Evolutionary conservation across 805 yeast genomes (phyloP), one percentile per base, ranked within the genome.

Genomic region (Yamadazyma paraphyllophila): DNA sequence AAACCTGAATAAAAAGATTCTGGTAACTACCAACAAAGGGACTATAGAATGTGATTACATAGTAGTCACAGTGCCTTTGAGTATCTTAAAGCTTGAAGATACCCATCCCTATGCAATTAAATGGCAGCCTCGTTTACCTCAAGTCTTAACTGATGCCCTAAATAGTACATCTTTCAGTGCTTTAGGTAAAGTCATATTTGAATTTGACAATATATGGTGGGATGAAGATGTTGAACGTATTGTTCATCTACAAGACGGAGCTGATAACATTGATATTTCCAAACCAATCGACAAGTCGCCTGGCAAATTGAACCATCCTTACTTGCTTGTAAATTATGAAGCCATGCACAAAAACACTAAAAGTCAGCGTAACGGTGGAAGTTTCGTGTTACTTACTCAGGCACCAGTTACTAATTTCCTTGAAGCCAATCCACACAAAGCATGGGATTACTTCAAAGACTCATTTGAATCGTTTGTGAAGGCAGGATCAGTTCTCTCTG

Each of bases 31-130:
- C 0, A 56, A 50, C 1, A 52, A 60, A 7, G 73, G 74, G 2
- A 44, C 49, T 2, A 49, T 69, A 29, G 50, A 52, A 2, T 73
- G 81, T 26, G 81, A 85, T 39, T 84, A 80, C 57, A 67, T 80
- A 25, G 72, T 90, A 11, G 85, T 88, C 6, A 82, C 96, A 0
- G 80, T 87, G 4, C 96, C 97, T 0, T 85, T 85, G 50, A 85
- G 91, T 30, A 74, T 85, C 3, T 65, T 89, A 31, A 78, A 77
- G 45, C 55, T 78, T 3, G 61, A 66, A 0, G 48, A 57, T 2
- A 37, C 47, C 4, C 53, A 56, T 6, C 59, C 62, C 9, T 82
- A 83, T 4, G 74, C 74, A 13, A 77, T 85, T 25, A 60, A 59
- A 29, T 58, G 68, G 70, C 41, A 48, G 41, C 61, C 68, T 25